These are phyloP conservation scores for Chloris gayana DNA, from an alignment of 176 grass and related monocot species.

Conservation along the genomic window DNA sequence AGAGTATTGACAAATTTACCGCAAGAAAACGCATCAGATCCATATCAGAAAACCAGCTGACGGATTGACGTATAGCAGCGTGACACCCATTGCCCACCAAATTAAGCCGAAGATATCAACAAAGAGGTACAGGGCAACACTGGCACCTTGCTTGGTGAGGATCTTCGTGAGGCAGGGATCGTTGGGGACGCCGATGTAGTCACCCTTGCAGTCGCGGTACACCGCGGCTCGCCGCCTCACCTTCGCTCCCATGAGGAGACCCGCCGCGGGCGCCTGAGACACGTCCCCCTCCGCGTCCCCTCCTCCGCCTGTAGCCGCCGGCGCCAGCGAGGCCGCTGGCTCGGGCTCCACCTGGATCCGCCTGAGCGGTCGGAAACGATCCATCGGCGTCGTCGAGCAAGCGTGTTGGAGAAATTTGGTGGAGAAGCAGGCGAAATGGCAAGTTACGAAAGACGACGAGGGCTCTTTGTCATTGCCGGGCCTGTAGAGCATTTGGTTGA, in stretches of 20 bases:
- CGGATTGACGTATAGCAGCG: conserved; percentile 9
- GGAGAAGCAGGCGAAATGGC: neutral
- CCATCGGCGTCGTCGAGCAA: conserved; percentile 56
- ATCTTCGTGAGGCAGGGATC: conserved; percentile 83
- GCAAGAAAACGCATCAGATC: conserved; percentile 10
- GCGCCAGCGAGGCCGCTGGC: conserved; percentile 2
- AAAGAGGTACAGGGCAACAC: neutral
- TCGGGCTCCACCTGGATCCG: conserved; percentile 64
- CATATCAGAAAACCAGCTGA: neutral
- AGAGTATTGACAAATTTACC: neutral
- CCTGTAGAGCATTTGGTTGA: neutral
- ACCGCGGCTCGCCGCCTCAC: conserved; percentile 67
- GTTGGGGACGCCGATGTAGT: conserved; percentile 81
- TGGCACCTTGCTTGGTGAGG: conserved; percentile 82
- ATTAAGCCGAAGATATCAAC: neutral
- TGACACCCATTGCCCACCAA: neutral
- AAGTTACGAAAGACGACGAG: neutral
- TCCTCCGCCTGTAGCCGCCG: neutral
- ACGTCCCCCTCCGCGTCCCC: conserved; percentile 22
- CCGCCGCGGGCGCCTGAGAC: conserved; percentile 30
- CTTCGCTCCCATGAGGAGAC: conserved; percentile 64
- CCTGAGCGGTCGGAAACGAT: conserved; percentile 68
- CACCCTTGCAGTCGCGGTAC: conserved; percentile 70
- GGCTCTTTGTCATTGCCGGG: neutral
- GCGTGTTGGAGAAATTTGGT: conserved; percentile 19